These are phyloP conservation scores for Tulasnella sp. DNA, from an alignment of 768 basidiomycete species.

Conservation along the genomic window DNA sequence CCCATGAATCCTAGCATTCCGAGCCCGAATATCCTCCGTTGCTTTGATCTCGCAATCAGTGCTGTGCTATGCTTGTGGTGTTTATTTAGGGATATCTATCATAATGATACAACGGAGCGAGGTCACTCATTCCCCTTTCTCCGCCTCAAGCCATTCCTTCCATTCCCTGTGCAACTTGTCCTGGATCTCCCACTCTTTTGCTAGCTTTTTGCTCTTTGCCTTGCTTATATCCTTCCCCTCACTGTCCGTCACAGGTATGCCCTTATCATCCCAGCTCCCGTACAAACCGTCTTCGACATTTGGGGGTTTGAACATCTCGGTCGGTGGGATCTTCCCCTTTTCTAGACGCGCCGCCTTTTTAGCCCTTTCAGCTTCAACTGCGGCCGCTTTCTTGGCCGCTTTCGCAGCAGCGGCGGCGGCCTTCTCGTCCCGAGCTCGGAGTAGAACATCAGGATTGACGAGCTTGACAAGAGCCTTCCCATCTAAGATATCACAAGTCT, in stretches of 20 bases:
- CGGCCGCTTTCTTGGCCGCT: slow-evolving; percentile 74
- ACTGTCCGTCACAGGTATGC: slow-evolving; percentile 81
- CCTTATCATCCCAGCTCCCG: slow-evolving; percentile 80
- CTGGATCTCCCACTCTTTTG: slow-evolving; percentile 74
- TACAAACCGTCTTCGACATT: slow-evolving; percentile 73
- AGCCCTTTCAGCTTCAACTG: slow-evolving; percentile 63
- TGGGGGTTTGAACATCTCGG: slow-evolving; percentile 83
- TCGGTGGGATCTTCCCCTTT: slow-evolving; percentile 74
- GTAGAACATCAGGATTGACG: slow-evolving; percentile 77
- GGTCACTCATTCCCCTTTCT: neutral
- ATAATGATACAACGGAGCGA: neutral
- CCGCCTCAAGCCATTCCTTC: slow-evolving; percentile 42
- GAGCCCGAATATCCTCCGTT: too few species aligned
- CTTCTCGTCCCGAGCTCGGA: slow-evolving; percentile 88
- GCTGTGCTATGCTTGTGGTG: too few species aligned
- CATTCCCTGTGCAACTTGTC: slow-evolving; percentile 81
- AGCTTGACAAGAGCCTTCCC: slow-evolving; percentile 95
- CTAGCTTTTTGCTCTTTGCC: slow-evolving; percentile 71
- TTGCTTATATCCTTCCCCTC: slow-evolving; percentile 87
- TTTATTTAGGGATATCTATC: neutral
- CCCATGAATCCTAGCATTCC: too few species aligned
- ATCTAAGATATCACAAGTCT: slow-evolving; percentile 53
- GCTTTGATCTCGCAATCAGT: neutral
- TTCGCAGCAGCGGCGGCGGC: slow-evolving; percentile 73
- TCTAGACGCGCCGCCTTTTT: slow-evolving; percentile 77